Evolutionary conservation across 495 filamentous ascomycete genomes (phyloP).

Genomic region (Lentithecium fluviatile): DNA sequence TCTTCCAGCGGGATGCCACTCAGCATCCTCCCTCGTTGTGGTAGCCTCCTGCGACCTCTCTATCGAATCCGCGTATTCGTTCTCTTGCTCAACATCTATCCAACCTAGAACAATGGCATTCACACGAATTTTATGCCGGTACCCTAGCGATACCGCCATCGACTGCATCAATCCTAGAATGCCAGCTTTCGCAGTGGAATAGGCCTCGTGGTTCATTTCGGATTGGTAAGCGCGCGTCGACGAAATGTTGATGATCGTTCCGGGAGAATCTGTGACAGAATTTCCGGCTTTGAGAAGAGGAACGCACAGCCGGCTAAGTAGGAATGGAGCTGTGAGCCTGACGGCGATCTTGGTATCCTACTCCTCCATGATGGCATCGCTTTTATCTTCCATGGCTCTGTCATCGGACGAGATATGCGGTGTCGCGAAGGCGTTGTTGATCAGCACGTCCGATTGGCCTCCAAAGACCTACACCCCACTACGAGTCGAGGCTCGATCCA

Average conservation of each 20-base stretch:
- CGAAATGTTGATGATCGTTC: constrained; percentile 39
- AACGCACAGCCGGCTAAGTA: constrained; percentile 14
- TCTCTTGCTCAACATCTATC: constrained; percentile 39
- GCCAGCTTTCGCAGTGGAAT: constrained; percentile 37
- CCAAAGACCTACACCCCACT: neutral
- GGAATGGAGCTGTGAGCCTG: constrained; percentile 17
- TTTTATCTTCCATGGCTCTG: constrained; percentile 13
- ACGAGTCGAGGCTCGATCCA: too few species aligned
- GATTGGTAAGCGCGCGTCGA: constrained; percentile 40
- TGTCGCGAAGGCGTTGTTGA: constrained; percentile 18
- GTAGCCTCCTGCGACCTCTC: constrained; percentile 35
- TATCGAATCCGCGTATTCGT: constrained; percentile 31
- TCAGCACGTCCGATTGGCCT: constrained; percentile 10
- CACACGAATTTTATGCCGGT: constrained; percentile 32
- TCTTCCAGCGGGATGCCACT: constrained; percentile 36
- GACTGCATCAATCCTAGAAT: constrained; percentile 37
- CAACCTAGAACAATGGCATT: constrained; percentile 40
- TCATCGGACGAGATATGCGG: constrained; percentile 9
- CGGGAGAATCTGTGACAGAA: constrained; percentile 21
- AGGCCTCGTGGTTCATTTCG: constrained; percentile 37
- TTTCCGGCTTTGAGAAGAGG: constrained; percentile 1
- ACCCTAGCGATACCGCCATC: constrained; percentile 34
- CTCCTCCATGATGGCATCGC: constrained; percentile 15
- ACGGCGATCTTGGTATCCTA: constrained; percentile 18
- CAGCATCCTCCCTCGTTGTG: constrained; percentile 33